A percentile compares a stretch with the other conserved stretches of the same genome.
phyloP scores from a whole-genome alignment of 371 early-diverging fungal species.

The Mucor irregularis region DNA sequence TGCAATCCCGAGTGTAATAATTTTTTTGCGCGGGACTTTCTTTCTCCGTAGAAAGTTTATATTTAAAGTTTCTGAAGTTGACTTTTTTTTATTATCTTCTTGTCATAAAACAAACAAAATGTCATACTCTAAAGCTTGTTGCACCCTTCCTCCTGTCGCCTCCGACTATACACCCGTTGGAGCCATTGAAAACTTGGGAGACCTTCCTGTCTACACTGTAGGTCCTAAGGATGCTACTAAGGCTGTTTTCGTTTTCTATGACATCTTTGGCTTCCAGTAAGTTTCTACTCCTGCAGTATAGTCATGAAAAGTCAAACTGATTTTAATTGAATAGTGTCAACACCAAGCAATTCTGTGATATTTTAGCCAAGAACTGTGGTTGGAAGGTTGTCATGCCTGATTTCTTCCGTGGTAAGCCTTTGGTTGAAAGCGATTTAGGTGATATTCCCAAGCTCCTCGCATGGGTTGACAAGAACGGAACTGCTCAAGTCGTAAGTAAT shows the following conservation, averaged over 20 bases:
- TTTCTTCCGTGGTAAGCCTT: constrained; percentile 58
- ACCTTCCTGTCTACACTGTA: constrained; percentile 38
- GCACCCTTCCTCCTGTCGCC: constrained; percentile 62
- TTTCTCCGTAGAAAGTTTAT: too few species aligned
- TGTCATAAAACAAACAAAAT: too few species aligned
- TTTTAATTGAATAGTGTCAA: constrained; percentile 31
- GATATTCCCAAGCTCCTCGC: constrained; percentile 26
- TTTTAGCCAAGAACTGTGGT: constrained; percentile 55
- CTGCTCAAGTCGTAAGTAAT: constrained; percentile 28
- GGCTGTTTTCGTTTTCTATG: constrained; percentile 48
- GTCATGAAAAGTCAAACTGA: neutral
- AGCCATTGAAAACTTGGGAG: constrained; percentile 41
- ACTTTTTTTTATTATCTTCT: too few species aligned
- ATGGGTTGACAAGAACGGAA: constrained; percentile 43
- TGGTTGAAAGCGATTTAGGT: constrained; percentile 15
- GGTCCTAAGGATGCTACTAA: constrained; percentile 50
- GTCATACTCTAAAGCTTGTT: constrained; percentile 62
- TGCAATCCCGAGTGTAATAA: too few species aligned
- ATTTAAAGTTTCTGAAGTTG: too few species aligned
- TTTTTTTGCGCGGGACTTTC: too few species aligned
- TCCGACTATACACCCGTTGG: constrained; percentile 61
- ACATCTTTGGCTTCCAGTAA: constrained; percentile 52
- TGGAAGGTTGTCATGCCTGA: constrained; percentile 71
- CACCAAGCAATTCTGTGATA: constrained; percentile 66
- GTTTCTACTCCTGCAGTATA: neutral